A percentile compares a stretch with the other conserved stretches of the same genome.
phyloP scores from a whole-genome alignment of 2,329 filamentous ascomycete species.

The Aspergillus sojae region DNA sequence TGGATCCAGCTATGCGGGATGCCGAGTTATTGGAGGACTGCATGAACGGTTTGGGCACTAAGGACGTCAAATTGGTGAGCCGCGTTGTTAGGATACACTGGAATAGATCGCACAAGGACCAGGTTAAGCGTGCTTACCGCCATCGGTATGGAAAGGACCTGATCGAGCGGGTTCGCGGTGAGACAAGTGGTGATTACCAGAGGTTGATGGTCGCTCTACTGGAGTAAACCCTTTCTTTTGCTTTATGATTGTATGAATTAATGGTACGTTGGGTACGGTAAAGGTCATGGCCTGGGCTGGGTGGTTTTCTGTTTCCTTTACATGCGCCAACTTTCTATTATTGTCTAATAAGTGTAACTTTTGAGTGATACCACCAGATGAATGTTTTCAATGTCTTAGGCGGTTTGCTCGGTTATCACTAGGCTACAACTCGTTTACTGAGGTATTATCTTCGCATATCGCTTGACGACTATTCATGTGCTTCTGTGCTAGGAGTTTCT shows the following conservation, averaged over 20 bases:
- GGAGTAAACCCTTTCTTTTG: conserved; percentile 30
- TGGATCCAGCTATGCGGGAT: conserved; percentile 82
- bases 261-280: conserved; percentile 3
- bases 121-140: conserved; percentile 77
- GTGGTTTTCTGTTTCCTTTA: not conserved
- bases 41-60: conserved; percentile 86
- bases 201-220: conserved; percentile 70
- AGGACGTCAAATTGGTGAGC: conserved; percentile 76
- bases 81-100: conserved; percentile 83
- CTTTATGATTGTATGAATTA: not conserved
- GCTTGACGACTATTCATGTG: not conserved
- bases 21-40: conserved; percentile 79
- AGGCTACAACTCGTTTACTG: not conserved
- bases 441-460: not conserved
- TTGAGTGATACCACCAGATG: not conserved
- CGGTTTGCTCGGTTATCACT: not conserved
- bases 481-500: too few species aligned
- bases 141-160: conserved; percentile 70
- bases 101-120: conserved; percentile 73
- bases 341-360: not conserved
- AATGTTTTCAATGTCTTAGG: not conserved
- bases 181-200: conserved; percentile 85
- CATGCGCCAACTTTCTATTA: too few species aligned
- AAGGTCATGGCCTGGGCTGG: not conserved
- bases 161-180: conserved; percentile 70